Base-by-base conservation (phyloP, 495 filamentous ascomycete genomes). In the Penicillium diatomitis region DNA sequence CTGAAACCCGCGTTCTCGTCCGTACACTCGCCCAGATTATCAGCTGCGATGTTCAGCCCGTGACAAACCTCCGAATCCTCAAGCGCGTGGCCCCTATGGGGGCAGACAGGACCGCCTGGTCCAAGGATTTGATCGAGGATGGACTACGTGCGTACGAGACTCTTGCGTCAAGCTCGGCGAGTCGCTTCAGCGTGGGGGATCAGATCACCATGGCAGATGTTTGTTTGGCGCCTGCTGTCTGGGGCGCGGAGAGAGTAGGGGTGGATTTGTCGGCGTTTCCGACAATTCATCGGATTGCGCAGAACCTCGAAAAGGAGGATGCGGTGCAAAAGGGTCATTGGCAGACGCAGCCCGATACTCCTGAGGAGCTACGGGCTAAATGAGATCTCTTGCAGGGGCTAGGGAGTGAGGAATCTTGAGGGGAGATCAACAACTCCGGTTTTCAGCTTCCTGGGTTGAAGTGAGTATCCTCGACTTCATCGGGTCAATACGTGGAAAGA, bases 121-220 rank as follows among this genome's bases (percentile, higher is more conserved):
- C 67, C 27, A 66, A 56, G 55, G 63, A 60, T 46, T 49, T 72
- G 12, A 69, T 70, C 37, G 62, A 65, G 52, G 62, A 68, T 32
- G 73, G 75, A n/a, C 57, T 79, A 5, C 40, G 46, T 8, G 74
- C 74, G 9, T 80, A 77, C 53, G 77, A 80, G 51, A 47, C 52
- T 12, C 42, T 66, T 43, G 54, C 65, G 11, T 40, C 49, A 8
- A 12, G 41, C 0, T 60, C 61, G 8, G 72, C 69, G 11, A 74
- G 75, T 20, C 48, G 40, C 40, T 79, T 72, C 49, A 74, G 69
- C 38, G 70, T 78, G 31, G 76, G 75, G 0, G 75, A 80, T 63
- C 39, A 53, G 40, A 61, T 79, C 7, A 73, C 68, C 0, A 42
- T 77, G 45, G 77, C 77, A 38, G 77, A 80, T 68, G 62, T 78